phyloP scores from a whole-genome alignment of 768 basidiomycete genomes.

The Lactifluus echinatus region DNA sequence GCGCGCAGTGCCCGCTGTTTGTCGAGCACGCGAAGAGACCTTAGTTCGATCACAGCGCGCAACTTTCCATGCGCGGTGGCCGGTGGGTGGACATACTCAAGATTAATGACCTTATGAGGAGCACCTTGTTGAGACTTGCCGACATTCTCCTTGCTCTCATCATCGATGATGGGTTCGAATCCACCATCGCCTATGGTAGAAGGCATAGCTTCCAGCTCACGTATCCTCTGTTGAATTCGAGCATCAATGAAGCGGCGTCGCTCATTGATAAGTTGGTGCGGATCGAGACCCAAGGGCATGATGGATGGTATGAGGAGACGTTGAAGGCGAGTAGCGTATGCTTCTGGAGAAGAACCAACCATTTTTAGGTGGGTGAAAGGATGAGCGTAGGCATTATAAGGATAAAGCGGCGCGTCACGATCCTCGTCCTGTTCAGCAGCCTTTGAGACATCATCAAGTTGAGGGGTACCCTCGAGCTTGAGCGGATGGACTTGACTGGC shows the following conservation, averaged over 20 bases:
- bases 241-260: slow-evolving; percentile 87
- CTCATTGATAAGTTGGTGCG: slow-evolving; percentile 84
- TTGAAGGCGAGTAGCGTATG: slow-evolving; percentile 67
- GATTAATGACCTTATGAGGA: slow-evolving; percentile 23
- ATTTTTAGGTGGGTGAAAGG: slow-evolving; percentile 74
- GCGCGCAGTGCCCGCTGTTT: slow-evolving; percentile 87
- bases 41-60: slow-evolving; percentile 88
- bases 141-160: slow-evolving; percentile 29
- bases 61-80: slow-evolving; percentile 73
- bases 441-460: slow-evolving; percentile 57
- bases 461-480: slow-evolving; percentile 47
- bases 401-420: slow-evolving; percentile 72
- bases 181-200: slow-evolving; percentile 73
- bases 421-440: slow-evolving; percentile 76
- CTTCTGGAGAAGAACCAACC: slow-evolving; percentile 47
- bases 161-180: slow-evolving; percentile 45
- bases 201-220: slow-evolving; percentile 73
- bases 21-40: slow-evolving; percentile 77
- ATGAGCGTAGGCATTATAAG: slow-evolving; percentile 83
- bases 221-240: slow-evolving; percentile 79
- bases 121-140: slow-evolving; percentile 23
- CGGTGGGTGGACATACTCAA: slow-evolving; percentile 39
- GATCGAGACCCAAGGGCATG: slow-evolving; percentile 88
- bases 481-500: slow-evolving; percentile 28
- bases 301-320: slow-evolving; percentile 80